Evolutionary conservation across 2,329 filamentous ascomycete genomes (phyloP), one percentile per base, ranked within the genome.

Genomic region (Lecanoromycetidae sp.): DNA sequence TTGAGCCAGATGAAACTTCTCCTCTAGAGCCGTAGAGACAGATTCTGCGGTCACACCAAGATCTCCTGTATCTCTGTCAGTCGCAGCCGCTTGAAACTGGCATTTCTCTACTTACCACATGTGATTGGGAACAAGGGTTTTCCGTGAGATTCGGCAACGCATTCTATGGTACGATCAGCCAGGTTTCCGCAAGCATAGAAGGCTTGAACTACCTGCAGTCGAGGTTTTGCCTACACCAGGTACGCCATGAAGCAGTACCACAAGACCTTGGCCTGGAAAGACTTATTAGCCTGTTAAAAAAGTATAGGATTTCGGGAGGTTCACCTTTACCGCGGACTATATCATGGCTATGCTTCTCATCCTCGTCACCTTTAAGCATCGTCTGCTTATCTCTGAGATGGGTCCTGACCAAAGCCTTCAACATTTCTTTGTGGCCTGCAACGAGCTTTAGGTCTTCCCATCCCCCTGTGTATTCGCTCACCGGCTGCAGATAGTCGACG

Each of bases 191-290:
- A n/a, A n/a, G n/a, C n/a, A n/a, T n/a, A n/a, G n/a, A n/a, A n/a
- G n/a, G n/a, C n/a, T n/a, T n/a, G n/a, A n/a, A n/a, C n/a, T n/a
- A n/a, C n/a, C n/a, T 3, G 67, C 68, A 1, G 71, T 73, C 12
- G 71, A 56, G 0, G 72, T 75, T 59, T 76, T 76, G 8, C 72
- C 72, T 1, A 73, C 69, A 2, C 73, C 73, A 0, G 72, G 71
- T 0, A 66, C 67, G 2, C 71, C 72, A 34, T 63, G 65, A 2
- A 75, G 63, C 3, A 74, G 62, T 40, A 75, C 60, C 44, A 74
- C 71, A 37, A 74, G 64, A 7, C 72, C 71, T 7, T 64, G 41
- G 10, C 53, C 55, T 44, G n/a, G n/a, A n/a, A n/a, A n/a, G n/a
- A n/a, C n/a, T n/a, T n/a, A n/a, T n/a, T n/a, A n/a, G n/a, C n/a